Base-by-base conservation (phyloP, 2,329 filamentous ascomycete genomes). In the Chaetomiaceae sp. region DNA sequence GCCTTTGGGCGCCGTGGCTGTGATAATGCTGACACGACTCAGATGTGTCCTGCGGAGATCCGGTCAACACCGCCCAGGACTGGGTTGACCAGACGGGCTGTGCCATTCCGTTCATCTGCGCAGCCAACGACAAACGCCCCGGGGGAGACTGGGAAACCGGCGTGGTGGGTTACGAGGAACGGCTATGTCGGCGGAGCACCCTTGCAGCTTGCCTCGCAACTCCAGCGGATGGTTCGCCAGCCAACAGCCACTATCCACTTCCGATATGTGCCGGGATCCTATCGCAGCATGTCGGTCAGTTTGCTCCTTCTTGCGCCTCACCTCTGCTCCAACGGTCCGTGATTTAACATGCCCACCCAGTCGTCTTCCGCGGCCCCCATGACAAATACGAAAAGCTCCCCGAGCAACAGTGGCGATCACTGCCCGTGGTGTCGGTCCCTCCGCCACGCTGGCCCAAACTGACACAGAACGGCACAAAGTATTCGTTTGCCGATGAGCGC, bases 121-220 rank as follows among this genome's bases (percentile, higher is more conserved):
- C 82, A 49, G 87, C 87, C 42, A 88, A 90, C 68, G 86, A 90
- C 65, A 86, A 85, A 63, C 76, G 85, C 33, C 77, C 86, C 0
- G 87, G 87, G 9, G 87, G 87, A n/a, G 86, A 90, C 63, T 91
- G 87, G 87, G 86, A 89, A 48, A 66, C 73, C 31, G 78, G 77
- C 9, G 70, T 78, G 12, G 74, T 79, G 58, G 81, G 81, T 27
- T 82, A 82, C 46, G 83, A 87, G 69, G 87, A 90, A 67, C 84
- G 84, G 58, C 77, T 91, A 33, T 87, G 86, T 62, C 77, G 86
- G 54, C 76, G 87, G 59, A 88, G 85, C 69, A 89, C 85, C 56
- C 77, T 91, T 30, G 84, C 84, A 5, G 81, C 84, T 16, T 82
- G 83, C 3, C 73, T 90, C 43, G 77, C 75, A 19, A 84, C 78